Evolutionary conservation across 495 filamentous ascomycete species (phyloP), one percentile per base, ranked within the genome.

Genomic region (Annulohypoxylon bovei): DNA sequence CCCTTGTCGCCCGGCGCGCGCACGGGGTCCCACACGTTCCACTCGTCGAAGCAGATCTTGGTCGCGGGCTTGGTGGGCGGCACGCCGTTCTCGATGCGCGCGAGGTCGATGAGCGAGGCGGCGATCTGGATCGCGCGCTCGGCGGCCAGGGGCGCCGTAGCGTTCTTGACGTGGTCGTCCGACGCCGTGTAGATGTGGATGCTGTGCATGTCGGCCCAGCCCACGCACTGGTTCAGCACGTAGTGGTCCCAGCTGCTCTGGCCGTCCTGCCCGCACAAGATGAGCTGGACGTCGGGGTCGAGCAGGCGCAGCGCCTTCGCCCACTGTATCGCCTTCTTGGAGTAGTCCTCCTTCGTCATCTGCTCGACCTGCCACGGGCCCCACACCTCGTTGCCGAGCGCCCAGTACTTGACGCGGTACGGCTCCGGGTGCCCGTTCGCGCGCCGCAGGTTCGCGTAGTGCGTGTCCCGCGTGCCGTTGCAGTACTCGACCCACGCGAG

Each of bases 401-500:
- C 84, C 84, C 84, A 87, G 76, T 85, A 87, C 67, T 82, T 83
- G 44, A 90, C 89, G 70, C 88, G 87, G 77, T 93, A 93, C 5
- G 92, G 92, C 74, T 92, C 85, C 57, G 88, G 81, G 20, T 83
- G 87, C 1, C 92, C 92, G 76, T 93, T 89, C 67, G 89, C 85
- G 14, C 92, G 83, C 16, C 91, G 86, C 49, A 93, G 78, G 75
- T 93, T 93, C 54, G 91, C 92, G 78, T 92, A 93, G 81, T 93
- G 85, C 11, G 91, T 94, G 76, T 94, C 83, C 32, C 84, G 81
- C 6, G 83, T 86, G 35, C 88, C 87, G 73, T 93, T 93, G 81
- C 92, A 93, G 78, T 94, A 94, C 71, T 94, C 92, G 32, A 93
- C 81, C 92, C 91, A 94, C 8, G 81, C 91, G 53, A 94, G 80